Evolutionary conservation across 768 basidiomycete species (phyloP), one percentile per base, ranked within the genome.

Genomic region (Russula sp.): DNA sequence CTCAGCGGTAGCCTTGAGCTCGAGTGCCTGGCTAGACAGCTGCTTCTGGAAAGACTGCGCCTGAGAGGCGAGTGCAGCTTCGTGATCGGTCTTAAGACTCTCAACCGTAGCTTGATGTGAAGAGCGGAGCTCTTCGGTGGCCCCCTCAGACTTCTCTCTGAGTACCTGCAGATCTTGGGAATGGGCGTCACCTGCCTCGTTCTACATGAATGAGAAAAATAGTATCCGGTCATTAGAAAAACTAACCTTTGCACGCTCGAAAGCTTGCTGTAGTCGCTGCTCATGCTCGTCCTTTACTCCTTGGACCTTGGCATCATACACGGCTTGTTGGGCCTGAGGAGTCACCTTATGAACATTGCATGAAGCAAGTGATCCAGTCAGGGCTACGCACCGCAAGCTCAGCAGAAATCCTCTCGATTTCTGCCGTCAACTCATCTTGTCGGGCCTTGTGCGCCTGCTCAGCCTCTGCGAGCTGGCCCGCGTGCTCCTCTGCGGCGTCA

Each of bases 1-100:
- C 66, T 94, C 91, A 70, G 87, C 84, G 0, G 92, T 91, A 16
- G 91, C 92, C 71, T 88, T 91, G 49, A 94, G 81, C 68, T 93
- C 90, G 34, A 92, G 76, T 61, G 77, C 83, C 66, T 87, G 78
- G 56, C 76, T 81, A 59, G 77, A 78, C 57, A 89, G 80, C 70
- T 82, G 81, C 76, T 91, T 91, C 75, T 86, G 84, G 24, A 87
- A 75, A 0, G 73, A 73, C 59, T 79, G 78, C 46, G 83, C 76
- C 69, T 88, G 80, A 20, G 79, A 80, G 61, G 87, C 85, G 20
- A 89, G 77, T 5, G 74, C 68, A n/a, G 80, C 80, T 42, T 81
- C 77, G 67, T 92, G 88, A 58, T 90, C 88, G 2, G 79, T 76
- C 70, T 84, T 82, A 34, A 92, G 76, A 30, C 80, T 80, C 4